phyloP scores from a whole-genome alignment of 164 flowering plant genomes.

The Kingdonia uniflora region DNA sequence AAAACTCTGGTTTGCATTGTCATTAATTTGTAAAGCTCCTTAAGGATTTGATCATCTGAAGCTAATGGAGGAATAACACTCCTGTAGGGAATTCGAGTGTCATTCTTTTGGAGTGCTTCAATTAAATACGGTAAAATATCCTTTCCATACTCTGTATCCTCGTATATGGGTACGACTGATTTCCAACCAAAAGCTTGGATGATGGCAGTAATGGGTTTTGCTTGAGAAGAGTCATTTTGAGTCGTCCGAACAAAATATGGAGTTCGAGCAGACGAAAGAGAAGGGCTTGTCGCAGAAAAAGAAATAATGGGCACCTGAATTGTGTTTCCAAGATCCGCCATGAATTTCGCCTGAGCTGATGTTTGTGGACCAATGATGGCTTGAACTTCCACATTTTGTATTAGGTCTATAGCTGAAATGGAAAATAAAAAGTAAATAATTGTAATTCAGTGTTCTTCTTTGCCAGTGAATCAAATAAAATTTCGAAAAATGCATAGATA shows the following conservation, averaged over 20 bases:
- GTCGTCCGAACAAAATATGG: slow-evolving; percentile 16
- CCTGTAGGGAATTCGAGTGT: slow-evolving; percentile 1
- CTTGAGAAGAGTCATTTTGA: slow-evolving; percentile 17
- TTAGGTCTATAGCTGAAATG: slow-evolving; percentile 14
- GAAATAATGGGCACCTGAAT: slow-evolving; percentile 16
- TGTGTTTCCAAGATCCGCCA: slow-evolving; percentile 12
- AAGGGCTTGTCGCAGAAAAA: slow-evolving; percentile 12
- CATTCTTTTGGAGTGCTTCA: slow-evolving; percentile 13
- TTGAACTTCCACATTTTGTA: slow-evolving; percentile 14
- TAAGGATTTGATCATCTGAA: slow-evolving; percentile 4
- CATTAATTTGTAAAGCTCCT: slow-evolving; percentile 11
- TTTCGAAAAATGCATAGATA: background rate
- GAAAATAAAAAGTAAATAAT: background rate
- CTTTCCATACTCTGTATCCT: slow-evolving; percentile 14
- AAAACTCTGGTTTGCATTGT: slow-evolving; percentile 18
- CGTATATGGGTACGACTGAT: slow-evolving; percentile 14
- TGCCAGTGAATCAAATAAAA: background rate
- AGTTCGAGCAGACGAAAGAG: slow-evolving; percentile 3
- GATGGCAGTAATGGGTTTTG: slow-evolving; percentile 16
- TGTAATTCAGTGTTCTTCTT: background rate
- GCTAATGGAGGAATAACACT: slow-evolving; percentile 10
- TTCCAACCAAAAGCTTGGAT: slow-evolving; percentile 12
- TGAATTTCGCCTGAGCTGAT: slow-evolving; percentile 16
- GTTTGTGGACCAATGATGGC: slow-evolving; percentile 20
- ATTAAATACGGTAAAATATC: slow-evolving; percentile 14